Conservation (phyloP, 2,329 filamentous ascomycete genomes). For the Alternaria longipes region DNA sequence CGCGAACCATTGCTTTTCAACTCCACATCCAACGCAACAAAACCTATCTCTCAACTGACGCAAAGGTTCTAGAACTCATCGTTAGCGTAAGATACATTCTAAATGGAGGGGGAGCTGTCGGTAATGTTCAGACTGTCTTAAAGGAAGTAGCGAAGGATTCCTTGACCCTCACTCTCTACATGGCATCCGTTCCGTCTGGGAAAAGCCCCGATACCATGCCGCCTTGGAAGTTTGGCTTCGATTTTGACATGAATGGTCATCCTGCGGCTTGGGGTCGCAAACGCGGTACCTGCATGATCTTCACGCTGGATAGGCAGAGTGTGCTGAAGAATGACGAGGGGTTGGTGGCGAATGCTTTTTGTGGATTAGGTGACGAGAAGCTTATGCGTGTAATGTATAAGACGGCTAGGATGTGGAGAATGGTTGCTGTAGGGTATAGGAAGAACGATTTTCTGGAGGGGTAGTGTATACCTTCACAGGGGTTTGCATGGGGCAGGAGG, state of each 20-base stretch:
- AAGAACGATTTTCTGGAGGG: neutral
- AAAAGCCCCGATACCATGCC: neutral
- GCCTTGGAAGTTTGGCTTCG: conserved; percentile 10
- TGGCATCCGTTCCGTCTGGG: neutral
- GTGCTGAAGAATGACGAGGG: neutral
- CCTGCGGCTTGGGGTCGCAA: neutral
- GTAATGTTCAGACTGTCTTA: neutral
- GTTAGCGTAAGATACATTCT: neutral
- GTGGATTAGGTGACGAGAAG: neutral
- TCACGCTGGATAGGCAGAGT: neutral
- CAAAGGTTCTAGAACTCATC: neutral
- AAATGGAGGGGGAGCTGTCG: neutral
- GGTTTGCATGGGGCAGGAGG: neutral
- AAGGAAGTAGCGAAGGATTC: neutral
- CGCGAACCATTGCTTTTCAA: neutral
- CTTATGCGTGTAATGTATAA: neutral
- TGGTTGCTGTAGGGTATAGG: neutral
- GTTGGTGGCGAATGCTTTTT: neutral
- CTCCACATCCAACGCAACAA: neutral
- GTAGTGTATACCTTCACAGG: neutral
- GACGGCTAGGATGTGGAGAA: neutral
- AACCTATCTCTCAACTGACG: neutral
- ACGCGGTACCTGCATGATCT: conserved; percentile 1
- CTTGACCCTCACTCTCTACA: neutral
- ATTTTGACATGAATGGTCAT: conserved; percentile 2